A percentile compares a stretch with the other conserved stretches of the same genome.
These are phyloP conservation scores for Candida verbasci DNA, from an alignment of 805 yeast genomes.

Conservation along the genomic window DNA sequence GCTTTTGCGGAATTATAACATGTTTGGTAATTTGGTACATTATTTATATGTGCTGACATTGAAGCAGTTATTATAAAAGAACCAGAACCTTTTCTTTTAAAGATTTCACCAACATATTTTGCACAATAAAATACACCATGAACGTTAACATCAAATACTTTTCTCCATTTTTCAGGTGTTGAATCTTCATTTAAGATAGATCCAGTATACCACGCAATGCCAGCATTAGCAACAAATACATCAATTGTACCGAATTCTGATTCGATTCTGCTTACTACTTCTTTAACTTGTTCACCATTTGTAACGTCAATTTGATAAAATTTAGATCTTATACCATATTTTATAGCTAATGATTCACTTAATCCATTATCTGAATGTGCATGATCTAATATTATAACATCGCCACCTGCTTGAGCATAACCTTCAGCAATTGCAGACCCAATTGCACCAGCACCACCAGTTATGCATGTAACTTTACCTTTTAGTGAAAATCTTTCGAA, in stretches of 20 bases:
- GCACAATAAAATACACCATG: constrained; percentile 81
- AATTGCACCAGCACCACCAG: constrained; percentile 38
- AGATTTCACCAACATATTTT: constrained; percentile 65
- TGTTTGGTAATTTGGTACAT: constrained; percentile 83
- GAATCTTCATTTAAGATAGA: constrained; percentile 36
- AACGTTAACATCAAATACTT: constrained; percentile 69
- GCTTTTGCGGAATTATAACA: constrained; percentile 87
- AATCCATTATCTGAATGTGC: constrained; percentile 25
- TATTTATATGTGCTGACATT: constrained; percentile 84
- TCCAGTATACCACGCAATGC: constrained; percentile 46
- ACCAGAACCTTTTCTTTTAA: constrained; percentile 70
- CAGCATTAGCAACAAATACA: constrained; percentile 45
- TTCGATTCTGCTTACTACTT: constrained; percentile 26
- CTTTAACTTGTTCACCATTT: constrained; percentile 31
- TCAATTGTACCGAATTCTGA: constrained; percentile 33
- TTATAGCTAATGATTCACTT: constrained; percentile 4
- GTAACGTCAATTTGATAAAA: constrained; percentile 38
- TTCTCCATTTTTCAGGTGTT: constrained; percentile 61
- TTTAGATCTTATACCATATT: constrained; percentile 10
- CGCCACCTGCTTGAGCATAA: constrained; percentile 33
- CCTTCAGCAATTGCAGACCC: constrained; percentile 34
- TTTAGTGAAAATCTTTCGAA: constrained; percentile 26
- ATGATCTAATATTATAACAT: constrained; percentile 40
- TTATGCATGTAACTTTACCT: constrained; percentile 30
- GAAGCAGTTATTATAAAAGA: constrained; percentile 83